Conservation (phyloP, 2,329 filamentous ascomycete species). For the Trichoderma sp. region DNA sequence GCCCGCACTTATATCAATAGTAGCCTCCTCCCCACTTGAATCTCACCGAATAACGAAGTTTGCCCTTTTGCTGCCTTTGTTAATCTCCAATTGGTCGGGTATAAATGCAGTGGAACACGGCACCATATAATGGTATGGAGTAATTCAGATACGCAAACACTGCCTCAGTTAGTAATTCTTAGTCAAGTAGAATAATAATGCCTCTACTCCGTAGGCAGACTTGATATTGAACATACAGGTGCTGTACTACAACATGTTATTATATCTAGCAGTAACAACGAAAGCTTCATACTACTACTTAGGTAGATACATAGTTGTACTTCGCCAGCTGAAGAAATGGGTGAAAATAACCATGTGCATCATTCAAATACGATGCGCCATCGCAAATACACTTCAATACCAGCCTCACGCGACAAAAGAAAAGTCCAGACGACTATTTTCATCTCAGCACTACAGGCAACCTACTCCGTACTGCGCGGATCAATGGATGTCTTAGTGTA, state of each 20-base stretch:
- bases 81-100: not conserved
- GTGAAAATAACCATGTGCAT: not conserved
- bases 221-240: not conserved
- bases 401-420: not conserved
- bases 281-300: not conserved
- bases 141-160: not conserved
- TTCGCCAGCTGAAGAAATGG: not conserved
- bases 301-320: too few relatives aligned
- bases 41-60: not conserved
- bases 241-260: not conserved
- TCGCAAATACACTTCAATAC: not conserved
- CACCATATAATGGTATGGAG: not conserved
- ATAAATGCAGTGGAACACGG: not conserved
- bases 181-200: not conserved
- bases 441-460: not conserved
- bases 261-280: not conserved
- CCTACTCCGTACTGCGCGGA: not conserved
- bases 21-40: slow-evolving; percentile 1
- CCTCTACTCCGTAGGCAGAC: not conserved
- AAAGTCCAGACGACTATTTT: not conserved
- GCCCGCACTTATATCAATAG: not conserved
- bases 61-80: not conserved
- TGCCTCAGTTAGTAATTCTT: not conserved
- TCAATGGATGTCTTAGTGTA: not conserved
- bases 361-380: not conserved